Evolutionary conservation across 2,329 filamentous ascomycete genomes (phyloP), one percentile per base, ranked within the genome.

Genomic region (Diaporthe batatas): DNA sequence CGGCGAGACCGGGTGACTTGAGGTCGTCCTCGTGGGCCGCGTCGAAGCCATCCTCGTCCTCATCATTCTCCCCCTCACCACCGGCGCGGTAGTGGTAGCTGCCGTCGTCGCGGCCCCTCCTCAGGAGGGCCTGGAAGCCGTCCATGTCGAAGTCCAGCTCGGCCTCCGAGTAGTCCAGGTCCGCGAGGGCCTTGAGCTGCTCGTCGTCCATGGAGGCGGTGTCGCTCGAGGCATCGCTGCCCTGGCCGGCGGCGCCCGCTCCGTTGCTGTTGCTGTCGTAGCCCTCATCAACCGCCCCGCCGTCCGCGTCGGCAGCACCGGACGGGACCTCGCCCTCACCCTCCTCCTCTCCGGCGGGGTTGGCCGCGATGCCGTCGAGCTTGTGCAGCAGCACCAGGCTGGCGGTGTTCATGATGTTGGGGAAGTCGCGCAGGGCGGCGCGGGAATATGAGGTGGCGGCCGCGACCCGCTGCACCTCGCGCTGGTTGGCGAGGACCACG

Each of bases 141-240:
- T 16, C 42, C 42, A 70, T 49, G 67, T 74, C 59, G 39, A 74
- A 68, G 5, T 58, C 23, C 11, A 59, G 42, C 11, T 74, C 70
- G 6, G 70, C 70, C 21, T 62, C 51, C 23, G 72, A 72, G 44
- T 74, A 74, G 6, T 74, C 73, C 58, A 58, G 12, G 36, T 74
- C 73, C 18, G 65, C 73, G 34, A 74, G 58, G 7, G 73, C 70
- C 70, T 55, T 72, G 51, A 74, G 73, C 44, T 59, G 51, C 23
- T 74, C 73, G 47, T 74, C 67, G 29, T 72, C 62, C 62, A 53
- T 25, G 44, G 62, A 67, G 7, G 62, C 39, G 32, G 62, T 39
- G 32, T 67, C 59, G 34, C 47, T 47, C 44, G 34, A 47, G 4
- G 34, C 64, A 29, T 57, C 64, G 42, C 49, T 51, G 11, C 49